Percentiles rank a stretch among this genome's conserved stretches.
These are phyloP conservation scores for Coemansia sp. DNA, from an alignment of 192 early-diverging fungal genomes.

Conservation along the genomic window DNA sequence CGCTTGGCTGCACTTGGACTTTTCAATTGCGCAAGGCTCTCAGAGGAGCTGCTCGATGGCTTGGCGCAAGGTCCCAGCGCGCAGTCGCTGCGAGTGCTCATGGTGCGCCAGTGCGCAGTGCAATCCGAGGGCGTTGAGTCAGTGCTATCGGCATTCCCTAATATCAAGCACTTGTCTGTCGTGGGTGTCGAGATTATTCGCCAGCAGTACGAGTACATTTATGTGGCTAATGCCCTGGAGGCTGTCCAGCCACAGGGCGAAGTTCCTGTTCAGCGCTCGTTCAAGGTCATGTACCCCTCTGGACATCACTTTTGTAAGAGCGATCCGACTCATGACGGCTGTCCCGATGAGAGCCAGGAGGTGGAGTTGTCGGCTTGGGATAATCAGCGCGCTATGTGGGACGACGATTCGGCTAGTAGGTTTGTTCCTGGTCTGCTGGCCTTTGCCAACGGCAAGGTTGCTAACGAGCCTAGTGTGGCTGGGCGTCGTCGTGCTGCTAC, in stretches of 20 bases:
- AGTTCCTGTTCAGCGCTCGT: slow-evolving; percentile 21
- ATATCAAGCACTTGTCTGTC: slow-evolving; percentile 30
- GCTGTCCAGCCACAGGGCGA: background rate
- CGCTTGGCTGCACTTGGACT: slow-evolving; percentile 35
- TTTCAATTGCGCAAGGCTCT: slow-evolving; percentile 26
- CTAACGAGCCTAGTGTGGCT: background rate
- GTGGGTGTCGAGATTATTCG: slow-evolving; percentile 38
- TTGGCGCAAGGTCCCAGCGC: slow-evolving; percentile 36
- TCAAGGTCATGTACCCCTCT: slow-evolving; percentile 32
- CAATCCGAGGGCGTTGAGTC: slow-evolving; percentile 48
- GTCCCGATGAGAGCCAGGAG: background rate
- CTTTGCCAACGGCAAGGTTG: slow-evolving; percentile 19
- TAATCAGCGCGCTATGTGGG: slow-evolving; percentile 21
- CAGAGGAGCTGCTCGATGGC: slow-evolving; percentile 22
- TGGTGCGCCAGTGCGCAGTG: slow-evolving; percentile 37
- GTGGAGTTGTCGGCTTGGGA: background rate
- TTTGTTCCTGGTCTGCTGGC: slow-evolving; percentile 51
- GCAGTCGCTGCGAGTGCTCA: slow-evolving; percentile 20
- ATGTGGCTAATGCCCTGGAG: background rate
- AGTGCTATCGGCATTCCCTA: slow-evolving; percentile 26
- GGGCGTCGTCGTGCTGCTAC: slow-evolving; percentile 25
- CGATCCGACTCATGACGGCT: slow-evolving; percentile 10
- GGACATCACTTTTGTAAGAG: slow-evolving; percentile 39
- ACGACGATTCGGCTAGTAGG: slow-evolving; percentile 17
- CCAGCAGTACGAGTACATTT: slow-evolving; percentile 38